Evolutionary conservation across 2,329 filamentous ascomycete genomes (phyloP).

Genomic region (Sordariomycetes sp.): DNA sequence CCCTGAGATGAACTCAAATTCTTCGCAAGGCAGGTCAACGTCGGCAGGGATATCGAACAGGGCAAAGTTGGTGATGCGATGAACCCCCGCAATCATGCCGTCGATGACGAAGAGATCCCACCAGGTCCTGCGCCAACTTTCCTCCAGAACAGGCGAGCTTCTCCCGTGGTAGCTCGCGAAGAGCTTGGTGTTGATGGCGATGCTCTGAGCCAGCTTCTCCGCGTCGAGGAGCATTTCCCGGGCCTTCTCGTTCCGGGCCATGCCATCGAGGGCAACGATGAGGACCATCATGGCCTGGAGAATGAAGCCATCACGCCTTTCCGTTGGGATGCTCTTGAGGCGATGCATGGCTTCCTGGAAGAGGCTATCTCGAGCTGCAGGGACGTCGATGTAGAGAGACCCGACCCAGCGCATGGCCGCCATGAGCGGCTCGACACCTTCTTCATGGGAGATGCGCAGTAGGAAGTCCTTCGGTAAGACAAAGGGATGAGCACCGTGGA

Average conservation of each 20-base stretch:
- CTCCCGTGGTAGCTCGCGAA: constrained; percentile 58
- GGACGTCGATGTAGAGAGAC: constrained; percentile 43
- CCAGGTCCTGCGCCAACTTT: constrained; percentile 84
- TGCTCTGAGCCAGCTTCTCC: constrained; percentile 62
- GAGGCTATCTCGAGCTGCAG: constrained; percentile 35
- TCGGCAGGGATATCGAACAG: constrained; percentile 58
- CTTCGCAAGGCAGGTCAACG: constrained; percentile 73
- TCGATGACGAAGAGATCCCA: constrained; percentile 80
- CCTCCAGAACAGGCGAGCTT: constrained; percentile 61
- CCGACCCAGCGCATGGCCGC: constrained; percentile 48
- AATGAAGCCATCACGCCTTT: constrained; percentile 47
- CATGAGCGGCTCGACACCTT: constrained; percentile 36
- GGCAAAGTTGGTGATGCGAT: constrained; percentile 60
- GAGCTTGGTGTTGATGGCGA: constrained; percentile 63
- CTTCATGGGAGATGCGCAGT: constrained; percentile 37
- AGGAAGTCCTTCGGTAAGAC: constrained; percentile 44
- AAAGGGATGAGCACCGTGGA: constrained; percentile 49
- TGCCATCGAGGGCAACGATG: constrained; percentile 69
- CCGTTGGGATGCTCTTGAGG: constrained; percentile 34
- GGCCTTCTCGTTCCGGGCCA: constrained; percentile 61
- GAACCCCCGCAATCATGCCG: constrained; percentile 75
- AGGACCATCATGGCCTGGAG: constrained; percentile 74
- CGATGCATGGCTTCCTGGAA: constrained; percentile 49
- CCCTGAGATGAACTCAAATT: constrained; percentile 57
- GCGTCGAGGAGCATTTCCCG: constrained; percentile 57